Evolutionary conservation across 768 basidiomycete genomes (phyloP).

Genomic region (Botryobasidium botryosum): DNA sequence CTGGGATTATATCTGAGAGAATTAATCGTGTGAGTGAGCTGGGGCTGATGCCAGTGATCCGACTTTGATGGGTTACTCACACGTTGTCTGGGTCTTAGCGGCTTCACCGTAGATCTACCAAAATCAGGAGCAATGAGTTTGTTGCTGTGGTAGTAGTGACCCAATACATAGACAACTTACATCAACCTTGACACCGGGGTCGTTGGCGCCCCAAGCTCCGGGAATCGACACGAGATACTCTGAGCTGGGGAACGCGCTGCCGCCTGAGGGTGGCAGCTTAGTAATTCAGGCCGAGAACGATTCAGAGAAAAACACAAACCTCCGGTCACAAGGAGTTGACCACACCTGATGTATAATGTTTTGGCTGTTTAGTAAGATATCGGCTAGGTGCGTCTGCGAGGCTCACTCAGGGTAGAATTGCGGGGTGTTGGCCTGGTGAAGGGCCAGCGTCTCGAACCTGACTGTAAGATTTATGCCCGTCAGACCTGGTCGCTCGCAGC

Average conservation of each 20-base stretch:
- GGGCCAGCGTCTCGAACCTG: constrained; percentile 7
- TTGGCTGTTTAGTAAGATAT: not conserved
- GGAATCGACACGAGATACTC: constrained; percentile 10
- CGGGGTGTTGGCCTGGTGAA: constrained; percentile 12
- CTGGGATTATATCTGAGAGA: constrained; percentile 7
- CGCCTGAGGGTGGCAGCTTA: too few species aligned
- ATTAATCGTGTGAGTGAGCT: too few species aligned
- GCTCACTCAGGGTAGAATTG: constrained; percentile 14
- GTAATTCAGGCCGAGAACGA: too few species aligned
- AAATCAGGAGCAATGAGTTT: constrained; percentile 1
- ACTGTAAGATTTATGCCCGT: too few species aligned
- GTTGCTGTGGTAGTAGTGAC: not conserved
- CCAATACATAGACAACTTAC: not conserved
- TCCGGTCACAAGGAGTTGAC: constrained; percentile 8
- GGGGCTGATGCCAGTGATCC: not conserved
- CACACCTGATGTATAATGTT: not conserved
- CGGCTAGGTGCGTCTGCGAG: not conserved
- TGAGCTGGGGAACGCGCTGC: constrained; percentile 3
- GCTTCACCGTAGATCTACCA: constrained; percentile 6
- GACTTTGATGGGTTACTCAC: not conserved
- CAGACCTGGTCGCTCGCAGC: too few species aligned
- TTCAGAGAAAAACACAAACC: too few species aligned
- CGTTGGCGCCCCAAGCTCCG: constrained; percentile 6
- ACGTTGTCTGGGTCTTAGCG: constrained; percentile 8
- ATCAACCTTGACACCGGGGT: constrained; percentile 8